These are phyloP conservation scores for Dactylonectria estremocensis DNA, from an alignment of 2,329 filamentous ascomycete genomes.

Conservation along the genomic window DNA sequence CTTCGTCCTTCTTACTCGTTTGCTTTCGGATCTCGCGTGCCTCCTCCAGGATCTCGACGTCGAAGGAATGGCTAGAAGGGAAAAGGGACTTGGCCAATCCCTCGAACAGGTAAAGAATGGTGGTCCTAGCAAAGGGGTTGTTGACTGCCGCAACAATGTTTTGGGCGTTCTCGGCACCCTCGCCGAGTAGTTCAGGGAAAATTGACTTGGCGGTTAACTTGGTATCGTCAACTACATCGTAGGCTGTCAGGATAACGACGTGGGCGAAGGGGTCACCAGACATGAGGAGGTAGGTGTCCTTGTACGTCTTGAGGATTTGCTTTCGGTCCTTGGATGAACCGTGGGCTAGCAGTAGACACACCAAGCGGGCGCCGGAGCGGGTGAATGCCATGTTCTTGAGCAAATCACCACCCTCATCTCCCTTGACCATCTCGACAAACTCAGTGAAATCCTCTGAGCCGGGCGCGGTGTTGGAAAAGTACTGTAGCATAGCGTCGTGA, in stretches of 20 bases:
- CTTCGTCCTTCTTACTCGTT: slow-evolving; percentile 94
- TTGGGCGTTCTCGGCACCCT: slow-evolving; percentile 74
- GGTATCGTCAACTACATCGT: slow-evolving; percentile 95
- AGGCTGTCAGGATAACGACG: slow-evolving; percentile 85
- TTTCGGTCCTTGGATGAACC: slow-evolving; percentile 95
- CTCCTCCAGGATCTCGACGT: slow-evolving; percentile 81
- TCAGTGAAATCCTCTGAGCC: slow-evolving; percentile 88
- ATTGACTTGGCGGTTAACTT: slow-evolving; percentile 89
- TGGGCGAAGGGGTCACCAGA: slow-evolving; percentile 86
- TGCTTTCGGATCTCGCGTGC: slow-evolving; percentile 83
- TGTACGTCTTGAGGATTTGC: slow-evolving; percentile 88
- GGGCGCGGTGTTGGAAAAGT: slow-evolving; percentile 84
- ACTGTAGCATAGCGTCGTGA: slow-evolving; percentile 98
- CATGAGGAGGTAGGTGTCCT: slow-evolving; percentile 89
- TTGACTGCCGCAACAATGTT: slow-evolving; percentile 77
- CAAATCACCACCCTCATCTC: slow-evolving; percentile 90
- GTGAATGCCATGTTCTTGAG: slow-evolving; percentile 98
- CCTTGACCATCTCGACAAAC: slow-evolving; percentile 91
- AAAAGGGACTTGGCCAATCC: slow-evolving; percentile 74
- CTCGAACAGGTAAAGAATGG: slow-evolving; percentile 88
- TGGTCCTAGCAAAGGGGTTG: slow-evolving; percentile 74
- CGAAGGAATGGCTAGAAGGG: slow-evolving; percentile 73
- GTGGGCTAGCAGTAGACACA: slow-evolving; percentile 86
- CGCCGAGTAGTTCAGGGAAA: slow-evolving; percentile 87
- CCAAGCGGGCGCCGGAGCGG: slow-evolving; percentile 85